Evolutionary conservation across 805 yeast genomes (phyloP), one percentile per base, ranked within the genome.

Genomic region (Cyberlindnera galapagoensis): DNA sequence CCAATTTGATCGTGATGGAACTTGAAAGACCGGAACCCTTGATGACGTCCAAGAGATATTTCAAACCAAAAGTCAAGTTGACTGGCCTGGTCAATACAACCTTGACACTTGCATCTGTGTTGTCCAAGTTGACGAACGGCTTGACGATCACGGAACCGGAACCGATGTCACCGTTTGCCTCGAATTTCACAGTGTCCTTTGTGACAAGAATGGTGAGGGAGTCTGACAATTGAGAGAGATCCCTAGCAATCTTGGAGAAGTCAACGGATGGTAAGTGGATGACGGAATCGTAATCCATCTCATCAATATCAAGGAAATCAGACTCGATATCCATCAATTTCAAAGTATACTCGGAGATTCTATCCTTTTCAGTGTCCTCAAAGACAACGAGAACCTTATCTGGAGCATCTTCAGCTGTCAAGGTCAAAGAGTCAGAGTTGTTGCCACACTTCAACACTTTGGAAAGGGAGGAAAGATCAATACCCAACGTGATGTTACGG

Each of bases 301-400:
- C 97, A 49, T 94, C 97, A 56, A 92, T 84, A 49, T 83, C 80
- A 51, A 92, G 74, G 64, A 84, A 84, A 56, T 92, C 97, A 33
- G 94, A 84, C 58, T 92, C 97, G 46, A 92, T 86, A 55, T 90
- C 95, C 95, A 92, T 87, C 56, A 92, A 73, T 59, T 87, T 87
- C 56, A 92, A 71, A 30, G 81, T 73, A 62, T 83, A 92, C 67
- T 90, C 97, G 42, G 94, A 80, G 42, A 90, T 82, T 56, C 95
- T 76, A 54, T 88, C 97, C 61, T 77, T 85, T 61, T 74, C 76
- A 49, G 83, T 75, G 60, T 90, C 97, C 66, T 92, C 98, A 53
- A 92, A 92, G 29, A 84, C 75, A 44, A 94, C 63, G 46, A 79
- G 59, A 27, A 92, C 78, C 38, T 72, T 68, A 57, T 85, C 94